phyloP scores from a whole-genome alignment of 306 rosid genomes.

The Vigna mungo region DNA sequence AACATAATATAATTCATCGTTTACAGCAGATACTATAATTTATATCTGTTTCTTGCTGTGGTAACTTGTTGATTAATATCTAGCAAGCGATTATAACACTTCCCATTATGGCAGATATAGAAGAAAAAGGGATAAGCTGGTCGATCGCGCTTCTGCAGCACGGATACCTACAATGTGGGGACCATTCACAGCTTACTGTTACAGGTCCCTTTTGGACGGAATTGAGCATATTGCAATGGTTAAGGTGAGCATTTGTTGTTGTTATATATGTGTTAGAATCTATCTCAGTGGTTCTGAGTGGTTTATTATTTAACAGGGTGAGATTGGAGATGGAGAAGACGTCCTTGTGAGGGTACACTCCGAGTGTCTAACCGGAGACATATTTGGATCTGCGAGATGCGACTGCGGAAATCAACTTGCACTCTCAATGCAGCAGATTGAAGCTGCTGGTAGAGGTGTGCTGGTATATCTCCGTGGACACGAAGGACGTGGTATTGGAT shows the following conservation, averaged over 20 bases:
- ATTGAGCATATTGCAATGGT: conserved; percentile 99
- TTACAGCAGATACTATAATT: conserved; percentile 1
- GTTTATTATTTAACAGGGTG: conserved; percentile 66
- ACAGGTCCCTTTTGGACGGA: conserved; percentile 80
- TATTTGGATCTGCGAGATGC: conserved; percentile 95
- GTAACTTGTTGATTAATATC: too few relatives aligned
- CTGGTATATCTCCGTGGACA: conserved; percentile 92
- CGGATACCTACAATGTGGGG: conserved; percentile 97
- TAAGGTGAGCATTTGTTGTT: conserved; percentile 63
- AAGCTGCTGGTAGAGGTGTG: conserved; percentile 95
- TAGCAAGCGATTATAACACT: conserved; percentile 34
- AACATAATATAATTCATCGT: conserved; percentile 1
- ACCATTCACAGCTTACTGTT: conserved; percentile 83
- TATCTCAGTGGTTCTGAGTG: neutral
- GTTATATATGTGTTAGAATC: conserved; percentile 11
- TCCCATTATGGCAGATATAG: conserved; percentile 68
- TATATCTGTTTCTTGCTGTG: neutral
- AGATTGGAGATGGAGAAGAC: conserved; percentile 86
- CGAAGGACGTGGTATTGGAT: conserved; percentile 97
- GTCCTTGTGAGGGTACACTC: conserved; percentile 96
- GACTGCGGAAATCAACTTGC: conserved; percentile 95
- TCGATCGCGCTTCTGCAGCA: conserved; percentile 72
- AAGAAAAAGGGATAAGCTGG: conserved; percentile 85
- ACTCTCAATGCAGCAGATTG: conserved; percentile 92
- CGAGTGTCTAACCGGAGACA: conserved; percentile 97